Conservation (phyloP, 441 rosid genomes). For the Raphanus hybrid region DNA sequence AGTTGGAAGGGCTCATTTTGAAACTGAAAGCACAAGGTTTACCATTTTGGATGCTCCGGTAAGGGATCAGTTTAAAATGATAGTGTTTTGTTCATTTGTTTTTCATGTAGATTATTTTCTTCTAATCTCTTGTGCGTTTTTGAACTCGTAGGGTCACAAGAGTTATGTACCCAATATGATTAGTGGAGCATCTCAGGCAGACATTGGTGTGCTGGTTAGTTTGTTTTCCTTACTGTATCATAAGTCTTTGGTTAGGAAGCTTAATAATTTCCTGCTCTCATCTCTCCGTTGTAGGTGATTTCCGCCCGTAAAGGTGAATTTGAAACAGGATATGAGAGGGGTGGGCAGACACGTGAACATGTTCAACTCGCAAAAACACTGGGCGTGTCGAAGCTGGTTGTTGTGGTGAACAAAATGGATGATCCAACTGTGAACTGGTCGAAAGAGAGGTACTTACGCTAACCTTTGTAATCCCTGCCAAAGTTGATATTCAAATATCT, state of each 20-base stretch:
- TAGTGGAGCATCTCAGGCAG: constrained; percentile 98
- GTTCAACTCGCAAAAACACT: constrained; percentile 96
- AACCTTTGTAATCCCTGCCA: constrained; percentile 11
- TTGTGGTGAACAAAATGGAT: constrained; percentile 97
- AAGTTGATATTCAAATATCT: constrained; percentile 3
- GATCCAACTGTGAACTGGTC: constrained; percentile 91
- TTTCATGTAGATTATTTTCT: constrained; percentile 1
- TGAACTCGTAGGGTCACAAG: constrained; percentile 80
- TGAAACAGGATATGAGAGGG: constrained; percentile 97
- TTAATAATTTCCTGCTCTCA: background rate
- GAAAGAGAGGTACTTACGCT: constrained; percentile 65
- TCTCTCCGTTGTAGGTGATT: constrained; percentile 61
- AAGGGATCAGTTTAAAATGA: constrained; percentile 35
- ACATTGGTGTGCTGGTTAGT: constrained; percentile 89
- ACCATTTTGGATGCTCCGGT: constrained; percentile 99
- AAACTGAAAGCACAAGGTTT: constrained; percentile 88
- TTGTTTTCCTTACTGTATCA: constrained; percentile 10
- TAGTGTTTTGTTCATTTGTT: background rate
- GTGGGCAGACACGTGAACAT: constrained; percentile 99
- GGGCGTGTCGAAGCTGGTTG: constrained; percentile 89
- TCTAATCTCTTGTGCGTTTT: constrained; percentile 9
- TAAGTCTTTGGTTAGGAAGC: constrained; percentile 11
- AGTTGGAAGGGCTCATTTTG: constrained; percentile 98
- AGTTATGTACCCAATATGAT: constrained; percentile 99
- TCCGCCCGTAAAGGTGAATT: constrained; percentile 98